Evolutionary conservation across 2,329 filamentous ascomycete species (phyloP).

Genomic region (Sclerotinia trifoliorum): DNA sequence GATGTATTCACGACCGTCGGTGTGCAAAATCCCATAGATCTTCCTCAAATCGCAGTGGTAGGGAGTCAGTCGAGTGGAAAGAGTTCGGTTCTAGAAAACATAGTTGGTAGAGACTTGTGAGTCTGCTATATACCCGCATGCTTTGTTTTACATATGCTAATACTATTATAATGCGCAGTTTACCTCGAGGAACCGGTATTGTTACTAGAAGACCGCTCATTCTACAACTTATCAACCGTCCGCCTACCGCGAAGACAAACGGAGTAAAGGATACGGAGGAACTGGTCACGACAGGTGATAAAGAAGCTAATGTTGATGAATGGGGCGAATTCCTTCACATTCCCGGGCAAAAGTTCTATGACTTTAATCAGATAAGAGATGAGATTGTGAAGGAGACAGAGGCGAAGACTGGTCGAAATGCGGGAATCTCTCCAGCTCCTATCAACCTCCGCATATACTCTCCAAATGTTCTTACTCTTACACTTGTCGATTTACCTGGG

Average conservation of each 20-base stretch:
- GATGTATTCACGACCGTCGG: slow-evolving; percentile 99
- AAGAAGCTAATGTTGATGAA: slow-evolving; percentile 87
- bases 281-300: slow-evolving; percentile 68
- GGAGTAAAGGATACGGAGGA: slow-evolving; percentile 61
- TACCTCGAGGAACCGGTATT: slow-evolving; percentile 96
- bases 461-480: slow-evolving; percentile 94
- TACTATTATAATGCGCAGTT: slow-evolving; percentile 50
- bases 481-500: slow-evolving; percentile 92
- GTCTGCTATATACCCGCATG: slow-evolving; percentile 42
- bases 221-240: slow-evolving; percentile 94
- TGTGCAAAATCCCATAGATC: slow-evolving; percentile 98
- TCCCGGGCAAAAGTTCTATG: slow-evolving; percentile 93
- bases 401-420: slow-evolving; percentile 92
- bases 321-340: slow-evolving; percentile 99
- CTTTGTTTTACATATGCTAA: slow-evolving; percentile 34
- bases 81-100: slow-evolving; percentile 98
- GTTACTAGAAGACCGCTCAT: slow-evolving; percentile 94
- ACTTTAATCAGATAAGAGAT: slow-evolving; percentile 97
- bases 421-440: slow-evolving; percentile 90
- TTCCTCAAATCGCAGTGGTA: slow-evolving; percentile 97
- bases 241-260: slow-evolving; percentile 64
- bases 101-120: slow-evolving; percentile 98
- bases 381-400: slow-evolving; percentile 97
- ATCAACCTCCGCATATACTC: slow-evolving; percentile 99
- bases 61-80: slow-evolving; percentile 99